Evolutionary conservation across 2,329 filamentous ascomycete genomes (phyloP), one percentile per base, ranked within the genome.

Genomic region (Nannizzia gypsea): DNA sequence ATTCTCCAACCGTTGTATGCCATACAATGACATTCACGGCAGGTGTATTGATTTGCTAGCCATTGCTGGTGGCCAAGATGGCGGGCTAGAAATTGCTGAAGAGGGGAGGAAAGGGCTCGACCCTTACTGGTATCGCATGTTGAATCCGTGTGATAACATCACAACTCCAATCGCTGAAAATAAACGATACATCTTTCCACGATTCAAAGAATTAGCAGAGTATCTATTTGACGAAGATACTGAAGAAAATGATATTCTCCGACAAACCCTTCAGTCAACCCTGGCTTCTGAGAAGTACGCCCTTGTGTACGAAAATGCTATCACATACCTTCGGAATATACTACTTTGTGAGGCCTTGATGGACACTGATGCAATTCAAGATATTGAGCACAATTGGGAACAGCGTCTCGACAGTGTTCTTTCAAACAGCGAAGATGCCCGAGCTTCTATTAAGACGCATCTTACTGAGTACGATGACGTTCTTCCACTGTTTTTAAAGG

Each of bases 21-120:
- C 87, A 0, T 96, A 90, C 66, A 80, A 80, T 20, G 90, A 96
- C 67, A 80, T 89, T 8, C 78, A 86, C 40, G 93, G 84, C 26
- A 83, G 93, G 56, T 96, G 90, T 89, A 88, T 96, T 54, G 84
- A 96, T 70, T 82, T 97, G 15, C 79, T 96, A 56, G 92, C 91
- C 6, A 77, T 93, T 6, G 84, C 83, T 15, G 85, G 85, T 11
- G 80, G 80, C 2, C 72, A 76, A 2, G 81, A 83, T 57, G 87
- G 91, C 69, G 83, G 88, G 52, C 87, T 85, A 62, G 92, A 97
- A 69, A 85, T 97, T 2, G 74, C 89, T 0, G 93, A 99, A 69
- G 92, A 97, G 74, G 93, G 90, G 1, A 85, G 84, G 63, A 91
- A 90, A 71, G 93, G 93, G 0, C 79, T 96, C 3, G 90, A 96